Conservation (phyloP, 306 rosid species). For the Hippophae tibetana region DNA sequence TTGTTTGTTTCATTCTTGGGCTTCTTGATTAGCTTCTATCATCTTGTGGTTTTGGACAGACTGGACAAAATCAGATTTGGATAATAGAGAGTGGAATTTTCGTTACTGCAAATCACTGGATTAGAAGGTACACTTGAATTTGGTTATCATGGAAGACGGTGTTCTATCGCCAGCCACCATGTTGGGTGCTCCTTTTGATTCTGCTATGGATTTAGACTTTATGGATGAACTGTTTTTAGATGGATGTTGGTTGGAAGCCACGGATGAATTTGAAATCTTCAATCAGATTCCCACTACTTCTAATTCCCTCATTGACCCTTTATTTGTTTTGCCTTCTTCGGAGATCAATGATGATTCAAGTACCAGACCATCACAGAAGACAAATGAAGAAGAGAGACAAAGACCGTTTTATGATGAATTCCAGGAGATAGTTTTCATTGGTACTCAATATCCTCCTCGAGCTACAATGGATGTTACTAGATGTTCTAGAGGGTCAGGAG, state of each 20-base stretch:
- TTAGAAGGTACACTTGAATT: slow-evolving; percentile 7
- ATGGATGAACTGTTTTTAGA: slow-evolving; percentile 70
- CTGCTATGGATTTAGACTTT: slow-evolving; percentile 69
- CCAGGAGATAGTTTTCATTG: slow-evolving; percentile 12
- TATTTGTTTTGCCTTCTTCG: slow-evolving; percentile 46
- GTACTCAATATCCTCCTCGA: slow-evolving; percentile 13
- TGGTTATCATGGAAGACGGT: slow-evolving; percentile 51
- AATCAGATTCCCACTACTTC: slow-evolving; percentile 41
- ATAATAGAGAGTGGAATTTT: slow-evolving; percentile 11
- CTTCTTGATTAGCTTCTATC: slow-evolving; percentile 4
- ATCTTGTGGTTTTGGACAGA: slow-evolving; percentile 16
- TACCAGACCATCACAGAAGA: slow-evolving; percentile 20
- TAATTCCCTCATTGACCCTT: slow-evolving; percentile 45
- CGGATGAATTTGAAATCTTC: slow-evolving; percentile 53
- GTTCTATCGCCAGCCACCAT: slow-evolving; percentile 45
- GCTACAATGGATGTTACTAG: slow-evolving; percentile 21
- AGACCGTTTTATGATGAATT: slow-evolving; percentile 17
- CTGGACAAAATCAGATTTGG: slow-evolving; percentile 23
- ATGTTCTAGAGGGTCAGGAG: slow-evolving; percentile 25
- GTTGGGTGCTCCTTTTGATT: slow-evolving; percentile 42
- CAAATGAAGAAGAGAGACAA: slow-evolving; percentile 25
- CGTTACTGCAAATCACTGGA: slow-evolving; percentile 4
- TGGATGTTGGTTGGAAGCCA: slow-evolving; percentile 83
- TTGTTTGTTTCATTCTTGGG: not conserved
- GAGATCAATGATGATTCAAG: slow-evolving; percentile 20